Percentiles rank a stretch among this genome's conserved stretches.
Evolutionary conservation across 768 basidiomycete genomes (phyloP).

Genomic region (Tephrocybe sp.): DNA sequence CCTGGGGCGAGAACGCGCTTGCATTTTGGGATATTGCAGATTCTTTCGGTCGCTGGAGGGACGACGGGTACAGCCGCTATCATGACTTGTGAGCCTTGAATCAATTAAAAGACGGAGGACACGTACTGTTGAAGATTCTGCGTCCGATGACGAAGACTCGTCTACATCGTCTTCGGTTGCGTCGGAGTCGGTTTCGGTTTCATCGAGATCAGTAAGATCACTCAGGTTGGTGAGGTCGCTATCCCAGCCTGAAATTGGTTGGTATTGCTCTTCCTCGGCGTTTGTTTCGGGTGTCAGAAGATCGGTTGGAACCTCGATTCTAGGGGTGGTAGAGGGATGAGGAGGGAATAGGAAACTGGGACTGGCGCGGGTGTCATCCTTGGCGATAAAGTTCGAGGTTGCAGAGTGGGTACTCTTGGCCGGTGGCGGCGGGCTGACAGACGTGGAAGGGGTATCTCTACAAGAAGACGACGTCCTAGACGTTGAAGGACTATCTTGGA

Average conservation of each 20-base stretch:
- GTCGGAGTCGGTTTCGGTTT: too few species aligned
- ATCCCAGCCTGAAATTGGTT: slow-evolving; percentile 26
- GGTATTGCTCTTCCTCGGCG: background rate
- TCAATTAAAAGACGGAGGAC: background rate
- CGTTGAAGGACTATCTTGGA: background rate
- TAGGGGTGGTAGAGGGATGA: background rate
- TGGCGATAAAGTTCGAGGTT: background rate
- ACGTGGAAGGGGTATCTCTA: background rate
- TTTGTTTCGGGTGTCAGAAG: background rate
- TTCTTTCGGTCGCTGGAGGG: slow-evolving; percentile 2
- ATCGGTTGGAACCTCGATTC: background rate
- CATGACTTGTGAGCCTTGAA: background rate
- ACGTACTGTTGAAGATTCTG: background rate
- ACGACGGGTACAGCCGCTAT: slow-evolving; percentile 19
- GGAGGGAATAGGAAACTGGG: background rate
- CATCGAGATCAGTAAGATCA: slow-evolving; percentile 22
- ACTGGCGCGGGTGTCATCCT: background rate
- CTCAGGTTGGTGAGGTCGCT: slow-evolving; percentile 33
- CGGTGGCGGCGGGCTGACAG: background rate
- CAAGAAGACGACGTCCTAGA: background rate
- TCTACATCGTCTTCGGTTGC: too few species aligned
- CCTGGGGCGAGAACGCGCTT: slow-evolving; percentile 27
- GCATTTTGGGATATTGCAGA: slow-evolving; percentile 34
- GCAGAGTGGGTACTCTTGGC: background rate
- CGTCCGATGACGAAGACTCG: slow-evolving; percentile 10